Conservation (phyloP, 768 basidiomycete genomes). For the Trametes gibbosa region DNA sequence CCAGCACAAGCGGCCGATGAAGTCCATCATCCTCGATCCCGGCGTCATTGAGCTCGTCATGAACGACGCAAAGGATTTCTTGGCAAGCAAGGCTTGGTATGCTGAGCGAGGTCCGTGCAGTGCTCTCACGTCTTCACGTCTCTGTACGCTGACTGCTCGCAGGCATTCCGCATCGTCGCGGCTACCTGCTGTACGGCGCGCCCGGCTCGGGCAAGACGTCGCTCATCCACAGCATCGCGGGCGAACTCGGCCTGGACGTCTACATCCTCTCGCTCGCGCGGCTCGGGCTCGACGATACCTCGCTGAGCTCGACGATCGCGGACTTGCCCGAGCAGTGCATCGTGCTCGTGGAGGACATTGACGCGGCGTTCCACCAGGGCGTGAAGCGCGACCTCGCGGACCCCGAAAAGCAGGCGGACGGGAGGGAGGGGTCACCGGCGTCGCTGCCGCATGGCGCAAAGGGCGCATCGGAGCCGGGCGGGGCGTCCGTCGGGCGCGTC, state of each 20-base stretch:
- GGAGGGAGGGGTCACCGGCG: not conserved
- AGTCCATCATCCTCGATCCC: slow-evolving; percentile 71
- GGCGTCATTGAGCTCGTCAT: slow-evolving; percentile 66
- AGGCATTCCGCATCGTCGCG: slow-evolving; percentile 76
- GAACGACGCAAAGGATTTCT: slow-evolving; percentile 69
- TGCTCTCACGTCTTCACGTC: not conserved
- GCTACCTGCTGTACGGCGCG: slow-evolving; percentile 72
- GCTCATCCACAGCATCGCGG: slow-evolving; percentile 72
- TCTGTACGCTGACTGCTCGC: not conserved
- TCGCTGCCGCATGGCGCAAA: not conserved
- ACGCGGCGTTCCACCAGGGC: slow-evolving; percentile 58
- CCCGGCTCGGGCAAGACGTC: slow-evolving; percentile 81
- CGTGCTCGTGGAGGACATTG: slow-evolving; percentile 82
- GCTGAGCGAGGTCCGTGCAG: slow-evolving; percentile 51
- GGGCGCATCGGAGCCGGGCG: not conserved
- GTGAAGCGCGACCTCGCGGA: slow-evolving; percentile 19
- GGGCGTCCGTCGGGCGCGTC: slow-evolving; percentile 35
- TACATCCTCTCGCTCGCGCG: slow-evolving; percentile 71
- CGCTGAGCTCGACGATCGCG: slow-evolving; percentile 55
- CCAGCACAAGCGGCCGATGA: slow-evolving; percentile 62
- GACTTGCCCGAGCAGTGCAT: slow-evolving; percentile 71
- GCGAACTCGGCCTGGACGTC: slow-evolving; percentile 74
- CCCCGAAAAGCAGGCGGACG: slow-evolving; percentile 7
- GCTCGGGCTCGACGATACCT: slow-evolving; percentile 58
- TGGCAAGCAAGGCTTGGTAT: slow-evolving; percentile 72